phyloP scores from a whole-genome alignment of 2,329 filamentous ascomycete genomes.

The Fusarium drepaniforme region DNA sequence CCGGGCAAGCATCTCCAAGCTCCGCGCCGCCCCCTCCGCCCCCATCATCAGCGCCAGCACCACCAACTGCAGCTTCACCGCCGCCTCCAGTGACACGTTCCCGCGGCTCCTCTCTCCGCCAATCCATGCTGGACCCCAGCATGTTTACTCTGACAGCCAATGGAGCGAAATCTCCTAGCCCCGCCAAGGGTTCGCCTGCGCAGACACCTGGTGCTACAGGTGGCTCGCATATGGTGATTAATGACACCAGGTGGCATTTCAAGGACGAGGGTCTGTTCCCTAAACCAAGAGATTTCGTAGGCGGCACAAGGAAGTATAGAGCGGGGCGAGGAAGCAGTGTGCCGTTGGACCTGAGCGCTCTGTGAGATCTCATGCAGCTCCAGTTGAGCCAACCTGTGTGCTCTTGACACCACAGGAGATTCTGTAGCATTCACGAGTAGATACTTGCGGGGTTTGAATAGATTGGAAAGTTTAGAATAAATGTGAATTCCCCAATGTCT shows the following conservation, averaged over 20 bases:
- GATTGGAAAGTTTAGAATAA: constrained; percentile 34
- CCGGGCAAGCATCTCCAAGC: constrained; percentile 55
- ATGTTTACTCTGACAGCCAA: constrained; percentile 80
- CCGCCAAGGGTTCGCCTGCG: constrained; percentile 53
- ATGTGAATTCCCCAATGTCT: background rate
- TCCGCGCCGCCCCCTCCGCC: constrained; percentile 53
- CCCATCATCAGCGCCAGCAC: constrained; percentile 43
- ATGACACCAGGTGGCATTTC: constrained; percentile 89
- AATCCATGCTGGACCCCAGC: constrained; percentile 79
- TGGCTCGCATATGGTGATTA: constrained; percentile 67
- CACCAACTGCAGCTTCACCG: constrained; percentile 55
- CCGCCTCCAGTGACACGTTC: constrained; percentile 53
- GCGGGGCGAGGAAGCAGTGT: constrained; percentile 95
- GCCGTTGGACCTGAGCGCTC: constrained; percentile 81
- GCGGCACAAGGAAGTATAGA: constrained; percentile 82
- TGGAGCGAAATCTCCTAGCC: constrained; percentile 65
- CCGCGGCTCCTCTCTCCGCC: constrained; percentile 62
- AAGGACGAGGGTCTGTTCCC: constrained; percentile 85
- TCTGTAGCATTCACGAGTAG: constrained; percentile 15
- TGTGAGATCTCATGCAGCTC: constrained; percentile 48
- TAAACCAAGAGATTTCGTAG: constrained; percentile 84
- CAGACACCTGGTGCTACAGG: constrained; percentile 43
- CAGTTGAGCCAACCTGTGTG: constrained; percentile 16
- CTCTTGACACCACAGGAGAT: constrained; percentile 7
- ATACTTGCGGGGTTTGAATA: constrained; percentile 23